Conservation (phyloP, 2,329 filamentous ascomycete genomes). For the Diaporthe humulicola region DNA sequence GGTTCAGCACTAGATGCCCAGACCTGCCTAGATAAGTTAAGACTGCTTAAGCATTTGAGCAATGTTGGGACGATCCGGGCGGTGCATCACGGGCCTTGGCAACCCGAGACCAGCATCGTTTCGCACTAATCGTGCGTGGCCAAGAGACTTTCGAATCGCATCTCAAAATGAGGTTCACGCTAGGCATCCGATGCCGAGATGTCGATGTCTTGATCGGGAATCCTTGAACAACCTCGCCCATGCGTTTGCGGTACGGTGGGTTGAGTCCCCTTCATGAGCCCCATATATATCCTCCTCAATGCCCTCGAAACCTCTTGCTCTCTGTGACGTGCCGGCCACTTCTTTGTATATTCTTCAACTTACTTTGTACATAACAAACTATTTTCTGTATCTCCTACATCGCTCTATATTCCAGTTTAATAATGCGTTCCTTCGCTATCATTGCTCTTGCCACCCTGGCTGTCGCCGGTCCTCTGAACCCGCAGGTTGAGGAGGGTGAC, state of each 20-base stretch:
- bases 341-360: constrained; percentile 5
- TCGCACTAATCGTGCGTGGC: not conserved
- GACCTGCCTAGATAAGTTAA: not conserved
- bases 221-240: not conserved
- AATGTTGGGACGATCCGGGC: not conserved
- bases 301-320: not conserved
- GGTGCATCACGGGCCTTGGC: constrained; percentile 19
- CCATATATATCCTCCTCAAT: not conserved
- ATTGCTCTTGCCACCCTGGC: not conserved
- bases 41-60: not conserved
- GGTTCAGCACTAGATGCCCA: not conserved
- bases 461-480: not conserved
- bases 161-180: not conserved
- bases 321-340: not conserved
- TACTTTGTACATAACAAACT: not conserved
- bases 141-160: constrained; percentile 13
- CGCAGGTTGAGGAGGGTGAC: constrained; percentile 20
- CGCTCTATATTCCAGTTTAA: not conserved
- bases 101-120: constrained; percentile 27
- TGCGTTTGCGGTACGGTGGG: too few relatives aligned
- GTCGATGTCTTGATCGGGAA: not conserved
- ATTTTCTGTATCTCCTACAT: not conserved
- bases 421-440: not conserved
- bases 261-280: not conserved
- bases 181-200: not conserved